Evolutionary conservation across 192 early-diverging fungal species (phyloP).

Genomic region (Entrophospora sp.): DNA sequence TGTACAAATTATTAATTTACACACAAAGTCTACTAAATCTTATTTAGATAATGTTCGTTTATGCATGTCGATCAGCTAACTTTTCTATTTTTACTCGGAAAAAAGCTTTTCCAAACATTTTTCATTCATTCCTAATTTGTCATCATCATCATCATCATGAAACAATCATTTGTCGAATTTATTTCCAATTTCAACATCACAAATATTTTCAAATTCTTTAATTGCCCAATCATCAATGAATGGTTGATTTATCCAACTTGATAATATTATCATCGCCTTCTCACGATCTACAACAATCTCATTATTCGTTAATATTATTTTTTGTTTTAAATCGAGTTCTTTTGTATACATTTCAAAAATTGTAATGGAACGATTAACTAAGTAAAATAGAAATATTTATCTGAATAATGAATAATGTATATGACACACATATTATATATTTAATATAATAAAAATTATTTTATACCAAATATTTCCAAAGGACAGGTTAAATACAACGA

Average conservation of each 20-base stretch:
- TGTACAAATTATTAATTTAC: too few relatives aligned
- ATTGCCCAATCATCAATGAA: slow-evolving; percentile 22
- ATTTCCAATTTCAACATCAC: slow-evolving; percentile 24
- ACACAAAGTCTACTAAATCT: too few relatives aligned
- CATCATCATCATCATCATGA: too few relatives aligned
- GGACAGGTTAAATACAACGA: slow-evolving; percentile 31
- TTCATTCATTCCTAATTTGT: too few relatives aligned
- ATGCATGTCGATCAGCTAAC: too few relatives aligned
- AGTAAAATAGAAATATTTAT: not conserved
- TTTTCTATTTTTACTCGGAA: too few relatives aligned
- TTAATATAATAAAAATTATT: not conserved
- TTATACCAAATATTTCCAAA: slow-evolving; percentile 28
- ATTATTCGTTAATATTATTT: not conserved
- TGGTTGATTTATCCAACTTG: slow-evolving; percentile 37
- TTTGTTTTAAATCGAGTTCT: slow-evolving; percentile 16
- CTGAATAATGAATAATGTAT: not conserved
- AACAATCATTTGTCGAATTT: too few relatives aligned
- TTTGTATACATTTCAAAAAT: slow-evolving; percentile 11
- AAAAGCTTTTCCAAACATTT: too few relatives aligned
- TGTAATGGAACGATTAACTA: not conserved
- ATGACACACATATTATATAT: not conserved
- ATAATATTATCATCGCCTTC: slow-evolving; percentile 34
- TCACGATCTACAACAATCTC: slow-evolving; percentile 19
- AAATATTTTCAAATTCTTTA: slow-evolving; percentile 32
- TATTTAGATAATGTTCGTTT: too few relatives aligned